phyloP scores from a whole-genome alignment of 768 basidiomycete species.

The Pisolithus sp. region DNA sequence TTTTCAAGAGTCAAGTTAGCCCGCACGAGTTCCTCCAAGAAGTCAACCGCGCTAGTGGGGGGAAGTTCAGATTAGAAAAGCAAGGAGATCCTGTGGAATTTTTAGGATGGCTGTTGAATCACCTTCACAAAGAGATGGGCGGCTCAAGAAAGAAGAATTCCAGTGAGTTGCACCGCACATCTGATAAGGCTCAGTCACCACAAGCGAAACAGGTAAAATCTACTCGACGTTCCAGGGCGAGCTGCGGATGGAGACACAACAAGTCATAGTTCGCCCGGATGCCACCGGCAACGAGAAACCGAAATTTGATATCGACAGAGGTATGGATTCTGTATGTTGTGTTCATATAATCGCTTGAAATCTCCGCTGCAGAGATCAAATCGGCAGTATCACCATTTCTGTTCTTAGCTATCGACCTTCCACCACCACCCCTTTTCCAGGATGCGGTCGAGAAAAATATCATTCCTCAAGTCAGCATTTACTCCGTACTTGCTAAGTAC shows the following conservation, averaged over 20 bases:
- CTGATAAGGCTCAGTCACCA: conserved; percentile 13
- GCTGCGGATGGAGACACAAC: conserved; percentile 87
- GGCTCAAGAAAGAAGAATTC: conserved; percentile 91
- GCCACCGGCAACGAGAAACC: conserved; percentile 74
- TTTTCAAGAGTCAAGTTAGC: conserved; percentile 97
- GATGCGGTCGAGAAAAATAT: conserved; percentile 97
- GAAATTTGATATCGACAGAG: conserved; percentile 90
- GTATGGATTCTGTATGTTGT: conserved; percentile 37
- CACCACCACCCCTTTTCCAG: conserved; percentile 96
- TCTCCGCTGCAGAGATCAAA: conserved; percentile 65
- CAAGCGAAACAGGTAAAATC: conserved; percentile 61
- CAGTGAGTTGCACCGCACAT: conserved; percentile 46
- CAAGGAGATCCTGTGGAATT: conserved; percentile 98
- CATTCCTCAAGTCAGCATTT: conserved; percentile 93
- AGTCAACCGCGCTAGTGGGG: conserved; percentile 81
- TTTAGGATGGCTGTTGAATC: conserved; percentile 90
- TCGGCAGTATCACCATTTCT: conserved; percentile 83
- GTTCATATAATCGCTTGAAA: conserved; percentile 13
- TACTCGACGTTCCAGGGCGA: conserved; percentile 94
- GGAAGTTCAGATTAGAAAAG: conserved; percentile 87
- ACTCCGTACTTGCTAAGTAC: conserved; percentile 87
- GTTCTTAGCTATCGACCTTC: conserved; percentile 92
- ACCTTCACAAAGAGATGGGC: conserved; percentile 85
- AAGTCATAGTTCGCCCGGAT: conserved; percentile 80
- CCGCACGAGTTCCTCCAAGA: conserved; percentile 99